phyloP scores from a whole-genome alignment of 1,139 yeast genomes.

The Pichia sp. region DNA sequence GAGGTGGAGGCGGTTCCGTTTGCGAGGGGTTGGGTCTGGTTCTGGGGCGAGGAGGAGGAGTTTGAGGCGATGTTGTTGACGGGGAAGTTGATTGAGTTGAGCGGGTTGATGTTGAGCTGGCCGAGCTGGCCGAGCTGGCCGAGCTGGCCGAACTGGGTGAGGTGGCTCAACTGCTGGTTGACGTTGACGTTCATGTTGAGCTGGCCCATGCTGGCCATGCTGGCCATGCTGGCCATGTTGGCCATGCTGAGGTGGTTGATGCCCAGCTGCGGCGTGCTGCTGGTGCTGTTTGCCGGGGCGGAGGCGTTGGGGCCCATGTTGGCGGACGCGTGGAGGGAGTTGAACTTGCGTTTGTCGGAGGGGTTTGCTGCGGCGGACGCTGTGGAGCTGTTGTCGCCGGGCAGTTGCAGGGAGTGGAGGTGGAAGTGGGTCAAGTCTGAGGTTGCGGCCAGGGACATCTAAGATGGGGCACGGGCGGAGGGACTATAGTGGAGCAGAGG shows the following conservation, averaged over 20 bases:
- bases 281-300: neutral
- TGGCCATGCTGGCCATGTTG: too few species aligned
- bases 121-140: conserved; percentile 1
- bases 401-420: neutral
- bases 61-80: neutral
- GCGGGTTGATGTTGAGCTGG: conserved; percentile 4
- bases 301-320: neutral
- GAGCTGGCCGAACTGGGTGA: neutral
- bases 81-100: conserved; percentile 4
- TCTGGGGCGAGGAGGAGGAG: neutral
- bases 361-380: neutral
- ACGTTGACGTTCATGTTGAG: conserved; percentile 2
- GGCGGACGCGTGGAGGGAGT: neutral
- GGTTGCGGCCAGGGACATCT: conserved; percentile 3
- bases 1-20: neutral
- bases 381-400: neutral
- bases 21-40: neutral
- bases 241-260: neutral
- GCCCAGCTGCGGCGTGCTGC: neutral
- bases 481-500: neutral
- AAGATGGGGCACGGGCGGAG: neutral
- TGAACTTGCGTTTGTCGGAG: neutral
- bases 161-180: conserved; percentile 4
- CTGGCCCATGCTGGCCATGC: conserved; percentile 3
- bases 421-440: conserved; percentile 7